Conservation (phyloP, 176 grass and related monocot genomes). For the Bromus sterilis region DNA sequence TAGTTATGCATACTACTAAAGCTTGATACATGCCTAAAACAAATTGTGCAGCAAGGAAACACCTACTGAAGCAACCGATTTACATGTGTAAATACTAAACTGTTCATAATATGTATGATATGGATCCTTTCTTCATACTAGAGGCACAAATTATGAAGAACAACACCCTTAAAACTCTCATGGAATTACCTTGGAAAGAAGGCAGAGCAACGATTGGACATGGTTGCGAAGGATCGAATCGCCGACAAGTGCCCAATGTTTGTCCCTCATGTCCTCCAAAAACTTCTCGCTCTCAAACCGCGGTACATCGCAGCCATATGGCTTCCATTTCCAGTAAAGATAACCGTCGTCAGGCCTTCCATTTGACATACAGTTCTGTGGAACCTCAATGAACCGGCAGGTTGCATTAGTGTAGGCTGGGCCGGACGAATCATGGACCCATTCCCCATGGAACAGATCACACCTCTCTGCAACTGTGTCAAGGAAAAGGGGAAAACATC, state of each 20-base stretch:
- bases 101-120: not conserved
- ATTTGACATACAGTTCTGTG: conserved; percentile 89
- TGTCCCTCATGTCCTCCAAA: conserved; percentile 53
- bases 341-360: conserved; percentile 71
- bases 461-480: conserved; percentile 44
- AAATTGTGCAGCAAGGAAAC: not conserved
- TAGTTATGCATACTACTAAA: not conserved
- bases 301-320: conserved; percentile 54
- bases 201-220: conserved; percentile 81
- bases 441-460: conserved; percentile 72
- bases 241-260: conserved; percentile 79
- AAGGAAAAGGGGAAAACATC: not conserved
- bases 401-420: conserved; percentile 73
- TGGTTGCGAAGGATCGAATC: conserved; percentile 96
- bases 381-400: conserved; percentile 80
- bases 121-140: not conserved
- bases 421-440: conserved; percentile 47
- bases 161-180: not conserved
- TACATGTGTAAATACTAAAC: not conserved
- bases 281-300: conserved; percentile 58
- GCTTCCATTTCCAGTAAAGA: conserved; percentile 92
- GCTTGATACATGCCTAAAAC: not conserved
- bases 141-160: not conserved
- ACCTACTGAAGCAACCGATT: not conserved
- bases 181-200: conserved; percentile 64